Percentiles rank a stretch among this genome's conserved stretches.
Conservation (phyloP, 306 rosid species). For the Fragaria ananassa region DNA sequence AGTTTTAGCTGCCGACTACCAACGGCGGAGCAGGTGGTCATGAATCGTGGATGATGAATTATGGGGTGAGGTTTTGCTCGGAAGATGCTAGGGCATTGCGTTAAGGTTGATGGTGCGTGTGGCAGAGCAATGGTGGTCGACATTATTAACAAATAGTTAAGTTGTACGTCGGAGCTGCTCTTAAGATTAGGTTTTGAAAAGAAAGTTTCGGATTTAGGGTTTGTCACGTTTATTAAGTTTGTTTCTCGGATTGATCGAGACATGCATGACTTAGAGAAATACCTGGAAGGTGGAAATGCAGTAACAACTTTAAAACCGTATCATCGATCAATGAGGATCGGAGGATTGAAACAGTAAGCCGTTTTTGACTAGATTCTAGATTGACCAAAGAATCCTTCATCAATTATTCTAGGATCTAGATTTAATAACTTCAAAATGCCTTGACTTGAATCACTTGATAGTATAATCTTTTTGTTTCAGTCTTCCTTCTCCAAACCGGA, state of each 20-base stretch:
- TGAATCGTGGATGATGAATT: neutral
- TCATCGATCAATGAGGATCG: neutral
- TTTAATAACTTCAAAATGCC: neutral
- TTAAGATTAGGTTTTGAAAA: neutral
- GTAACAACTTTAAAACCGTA: neutral
- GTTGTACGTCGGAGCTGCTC: neutral
- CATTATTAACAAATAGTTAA: too few relatives aligned
- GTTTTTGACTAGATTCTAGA: neutral
- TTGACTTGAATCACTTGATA: neutral
- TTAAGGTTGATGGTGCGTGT: neutral
- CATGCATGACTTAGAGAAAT: too few relatives aligned
- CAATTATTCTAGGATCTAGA: too few relatives aligned
- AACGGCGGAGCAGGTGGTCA: neutral
- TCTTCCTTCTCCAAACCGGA: neutral
- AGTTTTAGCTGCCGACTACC: neutral
- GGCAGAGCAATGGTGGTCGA: neutral
- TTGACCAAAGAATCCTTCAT: too few relatives aligned
- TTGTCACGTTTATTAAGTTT: too few relatives aligned
- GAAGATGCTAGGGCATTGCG: neutral
- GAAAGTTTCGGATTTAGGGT: neutral
- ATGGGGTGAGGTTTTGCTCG: neutral
- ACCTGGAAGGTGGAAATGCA: neutral
- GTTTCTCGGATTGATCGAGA: neutral
- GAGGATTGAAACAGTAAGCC: neutral
- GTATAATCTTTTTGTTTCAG: neutral